Percentiles rank a stretch among this genome's conserved stretches.
These are phyloP conservation scores for Gomphus bonarii DNA, from an alignment of 1,284 basidiomycete species.

Conservation along the genomic window DNA sequence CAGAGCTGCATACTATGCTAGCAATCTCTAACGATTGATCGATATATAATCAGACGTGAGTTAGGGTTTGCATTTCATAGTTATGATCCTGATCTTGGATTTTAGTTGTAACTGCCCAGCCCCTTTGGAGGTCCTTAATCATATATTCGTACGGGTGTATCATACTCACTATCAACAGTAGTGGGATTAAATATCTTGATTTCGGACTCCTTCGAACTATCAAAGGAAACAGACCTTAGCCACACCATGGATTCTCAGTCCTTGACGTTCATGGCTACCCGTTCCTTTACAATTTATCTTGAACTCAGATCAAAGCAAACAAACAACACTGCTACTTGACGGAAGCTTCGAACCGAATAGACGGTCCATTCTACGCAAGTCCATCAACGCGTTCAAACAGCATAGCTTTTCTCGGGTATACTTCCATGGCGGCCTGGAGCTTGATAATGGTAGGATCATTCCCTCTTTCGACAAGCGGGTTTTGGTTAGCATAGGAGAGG, in stretches of 20 bases:
- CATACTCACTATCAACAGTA: neutral
- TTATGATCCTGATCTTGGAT: neutral
- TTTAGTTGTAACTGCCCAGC: too few species aligned
- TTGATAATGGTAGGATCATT: slow-evolving; percentile 17
- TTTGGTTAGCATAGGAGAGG: slow-evolving; percentile 26
- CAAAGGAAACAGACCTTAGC: neutral
- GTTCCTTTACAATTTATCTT: slow-evolving; percentile 21
- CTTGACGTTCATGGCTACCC: neutral
- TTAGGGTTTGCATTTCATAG: neutral
- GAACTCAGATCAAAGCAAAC: slow-evolving; percentile 24
- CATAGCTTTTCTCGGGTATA: slow-evolving; percentile 23
- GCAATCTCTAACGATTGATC: neutral
- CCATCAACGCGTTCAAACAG: slow-evolving; percentile 26
- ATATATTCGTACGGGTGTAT: neutral
- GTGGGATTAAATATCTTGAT: neutral
- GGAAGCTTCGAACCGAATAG: neutral
- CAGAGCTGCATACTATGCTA: neutral
- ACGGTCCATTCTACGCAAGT: slow-evolving; percentile 23
- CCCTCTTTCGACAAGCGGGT: slow-evolving; percentile 18
- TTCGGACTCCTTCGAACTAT: neutral
- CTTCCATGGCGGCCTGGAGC: slow-evolving; percentile 21
- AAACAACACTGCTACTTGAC: neutral
- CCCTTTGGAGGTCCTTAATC: neutral
- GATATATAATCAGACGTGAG: neutral
- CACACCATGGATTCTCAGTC: neutral